Conservation (phyloP, 768 basidiomycete genomes). For the Erythrobasidium yunnanense region DNA sequence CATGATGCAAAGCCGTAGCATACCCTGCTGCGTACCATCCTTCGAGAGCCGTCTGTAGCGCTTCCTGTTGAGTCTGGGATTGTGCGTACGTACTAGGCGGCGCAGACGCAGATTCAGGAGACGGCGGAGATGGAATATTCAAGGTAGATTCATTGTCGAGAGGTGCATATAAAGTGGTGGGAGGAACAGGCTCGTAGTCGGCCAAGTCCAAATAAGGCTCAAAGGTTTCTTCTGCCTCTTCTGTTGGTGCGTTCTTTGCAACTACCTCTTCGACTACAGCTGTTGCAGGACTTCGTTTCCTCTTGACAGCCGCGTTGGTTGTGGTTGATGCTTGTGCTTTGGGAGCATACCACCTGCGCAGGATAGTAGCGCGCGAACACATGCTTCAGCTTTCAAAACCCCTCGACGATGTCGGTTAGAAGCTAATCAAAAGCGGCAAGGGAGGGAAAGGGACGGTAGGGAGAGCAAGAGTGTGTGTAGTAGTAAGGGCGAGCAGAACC, state of each 20-base stretch:
- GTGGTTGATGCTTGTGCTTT: neutral
- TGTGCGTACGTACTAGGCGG: too few species aligned
- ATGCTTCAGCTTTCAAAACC: too few species aligned
- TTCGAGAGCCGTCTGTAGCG: neutral
- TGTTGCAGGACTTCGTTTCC: neutral
- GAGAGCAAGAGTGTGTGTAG: too few species aligned
- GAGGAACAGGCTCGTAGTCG: too few species aligned
- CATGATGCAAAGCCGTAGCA: conserved; percentile 15
- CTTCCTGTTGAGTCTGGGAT: neutral
- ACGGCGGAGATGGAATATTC: neutral
- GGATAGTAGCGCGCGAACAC: neutral
- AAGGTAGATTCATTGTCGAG: neutral
- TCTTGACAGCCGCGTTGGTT: neutral
- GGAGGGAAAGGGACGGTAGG: too few species aligned
- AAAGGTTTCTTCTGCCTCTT: neutral
- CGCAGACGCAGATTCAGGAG: neutral
- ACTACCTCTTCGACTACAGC: neutral
- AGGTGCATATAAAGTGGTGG: neutral
- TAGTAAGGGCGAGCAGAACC: too few species aligned
- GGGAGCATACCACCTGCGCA: conserved; percentile 11
- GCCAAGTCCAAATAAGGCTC: too few species aligned
- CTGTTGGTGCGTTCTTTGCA: neutral
- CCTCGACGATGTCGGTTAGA: neutral
- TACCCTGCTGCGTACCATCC: conserved; percentile 19
- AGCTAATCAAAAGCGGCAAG: too few species aligned